phyloP scores from a whole-genome alignment of 2,329 filamentous ascomycete species.

The Alternaria consortialis region DNA sequence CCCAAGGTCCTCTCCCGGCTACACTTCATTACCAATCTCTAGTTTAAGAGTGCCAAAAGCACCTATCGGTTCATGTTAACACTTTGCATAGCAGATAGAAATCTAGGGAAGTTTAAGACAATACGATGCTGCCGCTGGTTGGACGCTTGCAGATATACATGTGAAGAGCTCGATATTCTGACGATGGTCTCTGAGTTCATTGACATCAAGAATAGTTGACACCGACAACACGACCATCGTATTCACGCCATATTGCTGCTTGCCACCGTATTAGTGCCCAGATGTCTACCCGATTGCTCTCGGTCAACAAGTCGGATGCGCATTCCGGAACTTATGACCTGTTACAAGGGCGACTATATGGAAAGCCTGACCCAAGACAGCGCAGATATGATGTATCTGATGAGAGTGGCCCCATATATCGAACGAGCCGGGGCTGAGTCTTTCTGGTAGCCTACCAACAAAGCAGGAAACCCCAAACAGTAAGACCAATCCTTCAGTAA shows the following conservation, averaged over 20 bases:
- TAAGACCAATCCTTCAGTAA: not conserved
- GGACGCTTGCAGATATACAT: too few relatives aligned
- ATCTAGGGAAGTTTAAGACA: not conserved
- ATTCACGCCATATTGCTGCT: not conserved
- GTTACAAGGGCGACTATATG: conserved; percentile 17
- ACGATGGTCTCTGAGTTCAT: not conserved
- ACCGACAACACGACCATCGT: not conserved
- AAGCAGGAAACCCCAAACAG: conserved; percentile 26
- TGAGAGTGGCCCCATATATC: conserved; percentile 28
- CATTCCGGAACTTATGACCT: not conserved
- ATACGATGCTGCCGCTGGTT: not conserved
- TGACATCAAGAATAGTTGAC: not conserved
- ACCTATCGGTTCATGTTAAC: not conserved
- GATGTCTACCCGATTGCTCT: not conserved
- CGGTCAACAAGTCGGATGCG: not conserved
- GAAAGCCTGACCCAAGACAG: conserved; percentile 13
- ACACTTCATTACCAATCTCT: not conserved
- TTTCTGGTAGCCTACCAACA: conserved; percentile 20
- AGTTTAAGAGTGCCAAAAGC: not conserved
- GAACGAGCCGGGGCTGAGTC: conserved; percentile 21
- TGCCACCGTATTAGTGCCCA: not conserved
- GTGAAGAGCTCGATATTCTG: too few relatives aligned
- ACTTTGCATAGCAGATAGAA: not conserved
- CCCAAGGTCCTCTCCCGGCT: not conserved
- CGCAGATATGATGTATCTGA: conserved; percentile 20